These are phyloP conservation scores for Cutaneotrichosporon sp. DNA, from an alignment of 1,284 basidiomycete species.

Conservation along the genomic window DNA sequence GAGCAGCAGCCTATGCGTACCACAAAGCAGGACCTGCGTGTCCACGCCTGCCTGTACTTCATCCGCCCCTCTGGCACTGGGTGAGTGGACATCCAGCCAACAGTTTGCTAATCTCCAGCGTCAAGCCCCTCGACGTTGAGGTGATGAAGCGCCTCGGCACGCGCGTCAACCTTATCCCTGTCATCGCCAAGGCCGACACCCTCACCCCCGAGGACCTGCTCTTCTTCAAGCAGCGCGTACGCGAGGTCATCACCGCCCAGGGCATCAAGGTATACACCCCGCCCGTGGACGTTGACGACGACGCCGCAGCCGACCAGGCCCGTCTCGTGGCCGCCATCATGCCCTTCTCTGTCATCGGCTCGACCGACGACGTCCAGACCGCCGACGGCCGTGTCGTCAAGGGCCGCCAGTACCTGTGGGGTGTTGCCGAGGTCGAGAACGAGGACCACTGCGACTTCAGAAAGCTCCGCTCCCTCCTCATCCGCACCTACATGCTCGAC, in stretches of 20 bases:
- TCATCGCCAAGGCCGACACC: constrained; percentile 94
- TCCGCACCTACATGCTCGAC: constrained; percentile 98
- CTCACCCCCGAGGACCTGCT: constrained; percentile 88
- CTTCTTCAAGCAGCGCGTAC: constrained; percentile 88
- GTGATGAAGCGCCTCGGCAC: constrained; percentile 97
- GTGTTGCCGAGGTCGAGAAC: constrained; percentile 83
- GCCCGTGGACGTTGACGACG: constrained; percentile 87
- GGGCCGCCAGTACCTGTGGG: constrained; percentile 99
- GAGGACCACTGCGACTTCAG: constrained; percentile 85
- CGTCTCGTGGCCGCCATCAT: constrained; percentile 78
- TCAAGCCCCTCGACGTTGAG: constrained; percentile 98
- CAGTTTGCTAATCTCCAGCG: constrained; percentile 50
- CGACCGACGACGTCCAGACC: constrained; percentile 88
- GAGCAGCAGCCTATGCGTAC: constrained; percentile 93
- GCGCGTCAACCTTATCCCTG: constrained; percentile 95
- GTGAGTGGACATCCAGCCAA: constrained; percentile 53
- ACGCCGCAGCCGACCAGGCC: constrained; percentile 80
- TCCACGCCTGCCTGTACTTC: constrained; percentile 98
- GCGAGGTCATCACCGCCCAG: constrained; percentile 84
- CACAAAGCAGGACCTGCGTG: constrained; percentile 90
- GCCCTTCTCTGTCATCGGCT: constrained; percentile 98
- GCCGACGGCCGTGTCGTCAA: constrained; percentile 89
- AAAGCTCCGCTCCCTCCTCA: constrained; percentile 90
- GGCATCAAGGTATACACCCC: constrained; percentile 93
- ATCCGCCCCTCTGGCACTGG: constrained; percentile 94